Base-by-base conservation (phyloP, 768 basidiomycete genomes). In the Pholiota molesta region DNA sequence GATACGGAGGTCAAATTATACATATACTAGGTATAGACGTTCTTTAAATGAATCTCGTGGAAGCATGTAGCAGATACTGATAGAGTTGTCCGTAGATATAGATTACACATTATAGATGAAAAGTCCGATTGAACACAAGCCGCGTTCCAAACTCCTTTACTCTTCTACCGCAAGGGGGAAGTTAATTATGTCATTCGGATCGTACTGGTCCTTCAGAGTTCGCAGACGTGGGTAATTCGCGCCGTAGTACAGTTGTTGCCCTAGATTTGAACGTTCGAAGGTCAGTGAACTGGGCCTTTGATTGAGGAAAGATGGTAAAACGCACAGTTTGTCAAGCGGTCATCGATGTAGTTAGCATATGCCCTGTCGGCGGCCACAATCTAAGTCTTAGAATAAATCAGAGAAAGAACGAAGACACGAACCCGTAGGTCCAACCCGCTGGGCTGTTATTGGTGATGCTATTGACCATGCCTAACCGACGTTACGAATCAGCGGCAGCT, bases 281-380 rank as follows among this genome's bases (percentile, higher is more conserved):
- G 45, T 51, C 17, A 51, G 8, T 10, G 31, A 31, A 7, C 6
- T 31, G 31, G 29, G 31, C 28, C 21, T 14, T n/a, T 16, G 33
- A n/a, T 2, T 31, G 17, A 33, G 17, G 11, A 8, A 14, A 33
- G 10, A 44, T 29, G 3, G 33, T 57, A 61, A 19, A 11, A 72
- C 75, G 60, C 33, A 79, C 76, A 75, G 67, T 79, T 68, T 28
- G 65, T 61, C 21, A 79, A 68, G 37, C 73, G 66, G 45, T 77
- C 71, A 49, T 83, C 82, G 5, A 80, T 72, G 57, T 83, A 83
- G 60, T 81, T 81, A 1, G 77, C 68, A 60, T 82, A 81, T 5
- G 78, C 77, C 7, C 77, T 77, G 53, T 13, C 14, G 55, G 28
- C 8, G 57, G 29, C 16, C 26, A 8, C 10, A 29, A 29, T 35